A percentile compares a stretch with the other conserved stretches of the same genome.
Evolutionary conservation across 257 asterid species (phyloP).

Genomic region (Salvia rosmarinus): DNA sequence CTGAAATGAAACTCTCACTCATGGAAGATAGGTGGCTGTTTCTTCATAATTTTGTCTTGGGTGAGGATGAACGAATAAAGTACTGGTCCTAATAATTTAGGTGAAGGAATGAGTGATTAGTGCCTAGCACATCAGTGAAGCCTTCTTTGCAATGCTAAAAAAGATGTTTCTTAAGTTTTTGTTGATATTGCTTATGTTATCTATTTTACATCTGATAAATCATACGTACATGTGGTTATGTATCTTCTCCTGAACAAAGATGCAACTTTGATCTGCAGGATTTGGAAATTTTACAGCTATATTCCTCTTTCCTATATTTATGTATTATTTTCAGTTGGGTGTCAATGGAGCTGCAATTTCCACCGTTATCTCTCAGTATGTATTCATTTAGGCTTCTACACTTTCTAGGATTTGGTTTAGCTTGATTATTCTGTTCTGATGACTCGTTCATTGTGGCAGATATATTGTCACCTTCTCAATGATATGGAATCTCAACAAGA

Average conservation of each 20-base stretch:
- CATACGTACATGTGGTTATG: conserved; percentile 2
- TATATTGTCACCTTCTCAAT: conserved; percentile 70
- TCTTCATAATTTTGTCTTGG: neutral
- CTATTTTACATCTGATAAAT: conserved; percentile 15
- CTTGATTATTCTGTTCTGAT: conserved; percentile 24
- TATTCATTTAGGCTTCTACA: conserved; percentile 28
- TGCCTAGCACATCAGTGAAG: neutral
- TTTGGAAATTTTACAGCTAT: conserved; percentile 78
- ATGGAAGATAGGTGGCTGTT: neutral
- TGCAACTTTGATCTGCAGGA: conserved; percentile 56
- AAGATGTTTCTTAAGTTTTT: neutral
- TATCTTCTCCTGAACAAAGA: conserved; percentile 1
- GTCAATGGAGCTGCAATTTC: conserved; percentile 96
- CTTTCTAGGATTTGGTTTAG: conserved; percentile 19
- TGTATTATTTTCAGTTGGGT: conserved; percentile 71
- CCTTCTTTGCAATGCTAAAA: neutral
- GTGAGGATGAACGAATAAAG: neutral
- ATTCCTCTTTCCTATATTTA: conserved; percentile 75
- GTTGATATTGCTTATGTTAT: neutral
- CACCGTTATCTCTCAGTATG: conserved; percentile 90
- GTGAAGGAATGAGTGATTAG: neutral
- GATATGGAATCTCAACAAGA: conserved; percentile 73
- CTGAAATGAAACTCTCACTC: neutral
- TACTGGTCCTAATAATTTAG: neutral
- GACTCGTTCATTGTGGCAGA: conserved; percentile 47